Evolutionary conservation across 2,329 filamentous ascomycete species (phyloP).

Genomic region (Monilinia fructicola): DNA sequence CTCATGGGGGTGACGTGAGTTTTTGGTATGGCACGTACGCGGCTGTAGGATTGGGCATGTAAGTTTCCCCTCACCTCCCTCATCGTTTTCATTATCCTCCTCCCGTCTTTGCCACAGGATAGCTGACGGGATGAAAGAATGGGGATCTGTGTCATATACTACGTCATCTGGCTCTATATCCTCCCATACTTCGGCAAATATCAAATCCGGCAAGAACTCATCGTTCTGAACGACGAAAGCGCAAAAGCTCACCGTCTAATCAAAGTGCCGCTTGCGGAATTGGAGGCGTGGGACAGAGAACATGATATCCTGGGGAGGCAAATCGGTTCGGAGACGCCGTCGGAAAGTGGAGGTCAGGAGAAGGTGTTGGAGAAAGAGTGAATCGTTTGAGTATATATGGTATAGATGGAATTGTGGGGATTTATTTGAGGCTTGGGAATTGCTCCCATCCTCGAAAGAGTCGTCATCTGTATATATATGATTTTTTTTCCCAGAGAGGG

Average conservation of each 20-base stretch:
- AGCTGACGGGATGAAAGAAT: slow-evolving; percentile 43
- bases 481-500: no score
- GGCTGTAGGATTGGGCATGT: slow-evolving; percentile 63
- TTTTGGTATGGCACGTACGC: slow-evolving; percentile 75
- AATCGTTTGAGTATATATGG: background rate
- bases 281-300: slow-evolving; percentile 57
- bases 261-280: slow-evolving; percentile 51
- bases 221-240: slow-evolving; percentile 50
- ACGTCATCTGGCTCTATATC: slow-evolving; percentile 57
- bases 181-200: slow-evolving; percentile 56
- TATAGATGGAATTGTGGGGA: background rate
- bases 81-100: background rate
- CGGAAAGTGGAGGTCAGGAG: background rate
- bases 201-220: slow-evolving; percentile 53
- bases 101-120: background rate
- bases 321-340: background rate
- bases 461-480: no score
- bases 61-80: slow-evolving; percentile 42
- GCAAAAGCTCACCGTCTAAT: slow-evolving; percentile 50
- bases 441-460: no score
- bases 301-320: slow-evolving; percentile 49
- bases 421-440: background rate
- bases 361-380: background rate
- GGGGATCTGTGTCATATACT: slow-evolving; percentile 55
- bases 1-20: slow-evolving; percentile 62